phyloP scores from a whole-genome alignment of 2,329 filamentous ascomycete genomes.

The Periconia macrospinosa region DNA sequence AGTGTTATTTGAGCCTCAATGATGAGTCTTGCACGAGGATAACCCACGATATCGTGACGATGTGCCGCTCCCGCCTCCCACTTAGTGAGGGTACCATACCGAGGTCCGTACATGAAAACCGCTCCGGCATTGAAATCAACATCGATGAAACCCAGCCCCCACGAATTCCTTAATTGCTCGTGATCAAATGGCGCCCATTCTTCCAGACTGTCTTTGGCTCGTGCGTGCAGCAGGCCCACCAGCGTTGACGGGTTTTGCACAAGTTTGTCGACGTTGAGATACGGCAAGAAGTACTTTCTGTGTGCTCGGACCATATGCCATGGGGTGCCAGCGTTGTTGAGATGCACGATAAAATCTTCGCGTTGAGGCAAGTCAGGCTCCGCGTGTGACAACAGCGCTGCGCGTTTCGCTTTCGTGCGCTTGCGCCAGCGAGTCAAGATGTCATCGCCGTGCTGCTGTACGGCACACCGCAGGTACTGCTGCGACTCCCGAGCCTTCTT shows the following conservation, averaged over 20 bases:
- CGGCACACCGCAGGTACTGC: neutral
- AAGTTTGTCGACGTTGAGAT: conserved; percentile 6
- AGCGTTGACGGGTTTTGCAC: conserved; percentile 3
- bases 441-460: conserved; percentile 2
- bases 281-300: conserved; percentile 3
- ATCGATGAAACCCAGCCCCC: conserved; percentile 5
- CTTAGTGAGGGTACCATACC: neutral
- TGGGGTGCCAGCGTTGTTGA: neutral
- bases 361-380: conserved; percentile 4
- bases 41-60: conserved; percentile 19
- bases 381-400: neutral
- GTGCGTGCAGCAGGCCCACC: conserved; percentile 8
- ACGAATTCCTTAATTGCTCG: neutral
- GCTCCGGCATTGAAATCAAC: conserved; percentile 4
- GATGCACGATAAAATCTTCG: neutral
- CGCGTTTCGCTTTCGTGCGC: conserved; percentile 5
- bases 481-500: neutral
- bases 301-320: conserved; percentile 5
- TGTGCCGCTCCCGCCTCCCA: conserved; percentile 7
- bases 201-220: conserved; percentile 1
- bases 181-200: conserved; percentile 11
- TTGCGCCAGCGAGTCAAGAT: conserved; percentile 14
- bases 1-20: conserved; percentile 22
- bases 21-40: conserved; percentile 18
- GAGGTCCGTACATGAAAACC: no score